Base-by-base conservation (phyloP, 208 protist species). In the Leishmania mexicana region DNA sequence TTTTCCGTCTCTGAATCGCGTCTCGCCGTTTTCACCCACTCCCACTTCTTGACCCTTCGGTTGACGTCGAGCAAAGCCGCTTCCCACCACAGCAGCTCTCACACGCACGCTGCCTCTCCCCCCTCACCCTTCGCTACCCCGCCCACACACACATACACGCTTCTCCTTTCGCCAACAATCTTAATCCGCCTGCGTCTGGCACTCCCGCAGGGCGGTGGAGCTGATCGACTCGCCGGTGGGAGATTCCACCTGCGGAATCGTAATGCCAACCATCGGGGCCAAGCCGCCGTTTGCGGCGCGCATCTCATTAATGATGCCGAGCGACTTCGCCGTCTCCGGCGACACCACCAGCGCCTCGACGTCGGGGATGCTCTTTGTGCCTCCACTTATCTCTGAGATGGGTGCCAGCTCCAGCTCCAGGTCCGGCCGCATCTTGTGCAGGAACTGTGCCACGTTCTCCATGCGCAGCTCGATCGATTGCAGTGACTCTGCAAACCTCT, bases 321-420 rank as follows among this genome's bases (percentile, higher is more conserved):
- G 71, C 10, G 89, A 88, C 15, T 77, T 65, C 47, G 87, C 87
- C 35, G 95, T 98, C 81, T 98, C 95, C 1, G 92, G 89, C 1
- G 95, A 97, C 15, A 96, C 85, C 35, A 95, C 87, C 13, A 98
- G 77, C 13, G 95, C 95, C 85, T 96, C 87, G 15, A 96, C 75
- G 1, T 81, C 86, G 15, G 81, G 75, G 68, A 94, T 94, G n/a
- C 54, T 75, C 71, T 95, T 88, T 3, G 94, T 94, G 19, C 95
- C 95, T 21, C 95, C 95, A 42, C 85, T 88, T 17, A 90, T 79
- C 28, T 98, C 93, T 1, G 71, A 74, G 58, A 97, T 97, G 1
- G 83, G 84, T 13, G 85, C 84, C n/a, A 96, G 75, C 70, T 94
- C 85, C 47, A 96, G 51, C n/a, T 88, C 83, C 4, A 96, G 57